Evolutionary conservation across 768 basidiomycete species (phyloP).

Genomic region (Termitomyces sp.): DNA sequence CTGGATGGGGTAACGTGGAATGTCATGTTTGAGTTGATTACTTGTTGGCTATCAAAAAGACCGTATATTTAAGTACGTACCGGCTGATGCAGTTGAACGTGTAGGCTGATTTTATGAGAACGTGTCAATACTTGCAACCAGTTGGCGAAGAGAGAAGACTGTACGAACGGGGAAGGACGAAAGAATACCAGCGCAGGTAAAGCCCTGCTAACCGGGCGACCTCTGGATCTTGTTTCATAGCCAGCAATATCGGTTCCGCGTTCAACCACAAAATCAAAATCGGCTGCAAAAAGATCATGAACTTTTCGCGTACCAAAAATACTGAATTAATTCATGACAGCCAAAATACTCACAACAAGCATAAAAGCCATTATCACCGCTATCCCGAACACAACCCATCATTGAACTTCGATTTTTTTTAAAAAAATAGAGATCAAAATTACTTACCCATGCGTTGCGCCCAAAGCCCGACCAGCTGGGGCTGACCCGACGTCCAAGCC

Average conservation of each 20-base stretch:
- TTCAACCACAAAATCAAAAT: conserved; percentile 37
- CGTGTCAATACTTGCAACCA: not conserved
- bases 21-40: conserved; percentile 33
- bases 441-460: conserved; percentile 74
- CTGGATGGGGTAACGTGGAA: conserved; percentile 22
- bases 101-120: conserved; percentile 19
- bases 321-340: too few relatives aligned
- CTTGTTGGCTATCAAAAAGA: too few relatives aligned
- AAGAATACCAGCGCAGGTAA: conserved; percentile 69
- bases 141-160: too few relatives aligned
- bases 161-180: conserved; percentile 66
- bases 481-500: conserved; percentile 90
- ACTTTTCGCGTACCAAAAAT: too few relatives aligned
- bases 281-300: not conserved
- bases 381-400: conserved; percentile 25
- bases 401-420: not conserved
- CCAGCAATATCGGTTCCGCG: conserved; percentile 72
- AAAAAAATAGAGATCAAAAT: not conserved
- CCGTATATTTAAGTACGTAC: not conserved
- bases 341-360: conserved; percentile 52
- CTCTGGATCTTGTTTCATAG: conserved; percentile 73
- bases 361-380: conserved; percentile 55
- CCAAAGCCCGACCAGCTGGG: conserved; percentile 87
- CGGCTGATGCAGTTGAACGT: conserved; percentile 5
- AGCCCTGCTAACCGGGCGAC: conserved; percentile 71